Evolutionary conservation across 2,329 filamentous ascomycete species (phyloP).

Genomic region (Epichloe elymi): DNA sequence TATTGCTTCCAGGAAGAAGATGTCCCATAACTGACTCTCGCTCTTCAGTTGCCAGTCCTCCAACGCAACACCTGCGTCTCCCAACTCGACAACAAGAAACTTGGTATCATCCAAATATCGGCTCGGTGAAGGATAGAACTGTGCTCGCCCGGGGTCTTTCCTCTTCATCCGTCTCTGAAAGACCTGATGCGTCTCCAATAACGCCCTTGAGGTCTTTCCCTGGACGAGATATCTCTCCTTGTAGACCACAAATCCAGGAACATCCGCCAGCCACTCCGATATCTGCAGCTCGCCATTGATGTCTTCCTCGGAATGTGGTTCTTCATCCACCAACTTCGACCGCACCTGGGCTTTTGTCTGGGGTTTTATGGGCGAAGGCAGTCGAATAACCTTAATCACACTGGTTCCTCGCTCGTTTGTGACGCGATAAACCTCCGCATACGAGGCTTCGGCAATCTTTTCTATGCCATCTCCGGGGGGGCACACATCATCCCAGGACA

Average conservation of each 20-base stretch:
- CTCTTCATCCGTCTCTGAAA: constrained; percentile 42
- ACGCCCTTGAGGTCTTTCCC: constrained; percentile 37
- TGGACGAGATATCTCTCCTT: constrained; percentile 49
- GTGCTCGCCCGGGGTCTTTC: constrained; percentile 40
- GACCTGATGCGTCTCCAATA: constrained; percentile 46
- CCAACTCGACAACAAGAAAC: constrained; percentile 50
- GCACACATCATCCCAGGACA: constrained; percentile 47
- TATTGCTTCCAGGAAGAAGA: constrained; percentile 47
- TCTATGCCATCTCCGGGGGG: constrained; percentile 38
- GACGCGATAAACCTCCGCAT: constrained; percentile 52
- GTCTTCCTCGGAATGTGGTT: constrained; percentile 40
- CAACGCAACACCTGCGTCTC: constrained; percentile 46
- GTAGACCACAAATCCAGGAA: constrained; percentile 53
- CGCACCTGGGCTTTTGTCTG: constrained; percentile 43
- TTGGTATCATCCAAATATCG: constrained; percentile 43
- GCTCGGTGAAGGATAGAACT: constrained; percentile 50
- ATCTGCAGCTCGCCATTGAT: constrained; percentile 47
- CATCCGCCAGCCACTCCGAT: constrained; percentile 49
- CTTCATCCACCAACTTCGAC: constrained; percentile 43
- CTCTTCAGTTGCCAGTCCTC: constrained; percentile 41
- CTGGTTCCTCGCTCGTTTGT: constrained; percentile 45
- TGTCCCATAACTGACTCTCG: constrained; percentile 45
- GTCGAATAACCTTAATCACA: constrained; percentile 51
- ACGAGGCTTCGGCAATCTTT: constrained; percentile 56
- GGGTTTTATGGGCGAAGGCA: constrained; percentile 43